Conservation (phyloP, 768 basidiomycete genomes). For the Phylloporus arenicola region DNA sequence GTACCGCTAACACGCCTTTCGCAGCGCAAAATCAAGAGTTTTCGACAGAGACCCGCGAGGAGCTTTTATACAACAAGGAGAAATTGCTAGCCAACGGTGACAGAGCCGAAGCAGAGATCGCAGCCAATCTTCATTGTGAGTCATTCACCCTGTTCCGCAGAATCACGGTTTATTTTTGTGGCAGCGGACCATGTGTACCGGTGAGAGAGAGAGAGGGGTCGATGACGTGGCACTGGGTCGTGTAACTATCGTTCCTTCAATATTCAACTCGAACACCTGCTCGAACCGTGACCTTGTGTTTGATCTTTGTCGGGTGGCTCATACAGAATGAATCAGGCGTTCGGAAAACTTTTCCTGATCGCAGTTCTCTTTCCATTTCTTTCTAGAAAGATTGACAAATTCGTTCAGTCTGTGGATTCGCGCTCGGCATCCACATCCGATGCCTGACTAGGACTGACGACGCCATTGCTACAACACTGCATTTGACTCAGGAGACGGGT, state of each 20-base stretch:
- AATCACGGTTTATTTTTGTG: constrained; percentile 18
- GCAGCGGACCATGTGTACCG: constrained; percentile 86
- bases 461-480: background rate
- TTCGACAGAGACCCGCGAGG: constrained; percentile 96
- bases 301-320: background rate
- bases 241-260: constrained; percentile 23
- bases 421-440: background rate
- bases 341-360: background rate
- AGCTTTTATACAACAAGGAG: constrained; percentile 98
- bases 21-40: constrained; percentile 96
- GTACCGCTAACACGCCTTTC: background rate
- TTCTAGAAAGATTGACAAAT: background rate
- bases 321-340: background rate
- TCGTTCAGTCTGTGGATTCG: background rate
- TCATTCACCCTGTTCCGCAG: constrained; percentile 10
- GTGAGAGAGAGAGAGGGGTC: constrained; percentile 32
- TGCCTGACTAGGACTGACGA: background rate
- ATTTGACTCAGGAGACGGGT: background rate
- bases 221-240: constrained; percentile 5
- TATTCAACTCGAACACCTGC: constrained; percentile 3
- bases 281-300: constrained; percentile 1
- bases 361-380: background rate
- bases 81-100: constrained; percentile 96
- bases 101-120: constrained; percentile 94
- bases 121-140: constrained; percentile 83